phyloP scores from a whole-genome alignment of 169 alveolate genomes.

The Eimeria acervulina region DNA sequence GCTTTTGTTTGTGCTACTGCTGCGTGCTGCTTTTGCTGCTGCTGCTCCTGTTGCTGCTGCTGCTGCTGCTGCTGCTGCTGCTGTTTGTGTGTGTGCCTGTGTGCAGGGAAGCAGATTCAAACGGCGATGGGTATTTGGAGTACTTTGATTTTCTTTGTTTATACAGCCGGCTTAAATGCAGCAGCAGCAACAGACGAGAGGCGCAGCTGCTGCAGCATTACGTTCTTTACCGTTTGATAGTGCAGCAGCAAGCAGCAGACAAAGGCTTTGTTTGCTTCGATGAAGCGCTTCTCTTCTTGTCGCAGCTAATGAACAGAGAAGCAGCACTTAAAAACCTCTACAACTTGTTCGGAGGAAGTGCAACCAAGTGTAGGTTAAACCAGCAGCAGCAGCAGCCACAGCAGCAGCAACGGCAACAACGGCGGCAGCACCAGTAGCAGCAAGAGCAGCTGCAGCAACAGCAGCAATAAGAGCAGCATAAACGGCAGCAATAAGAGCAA shows the following conservation, averaged over 20 bases:
- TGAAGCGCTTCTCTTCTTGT: not conserved
- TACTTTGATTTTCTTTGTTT: not conserved
- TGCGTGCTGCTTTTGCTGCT: too few relatives aligned
- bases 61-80: slow-evolving; percentile 17
- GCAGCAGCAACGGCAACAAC: not conserved
- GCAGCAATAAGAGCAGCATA: too few relatives aligned
- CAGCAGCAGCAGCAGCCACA: too few relatives aligned
- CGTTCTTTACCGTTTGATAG: not conserved
- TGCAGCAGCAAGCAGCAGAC: not conserved
- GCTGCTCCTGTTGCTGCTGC: not conserved
- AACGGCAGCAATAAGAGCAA: too few relatives aligned
- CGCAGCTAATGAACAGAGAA: not conserved
- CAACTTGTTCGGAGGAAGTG: not conserved
- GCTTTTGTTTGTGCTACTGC: not conserved
- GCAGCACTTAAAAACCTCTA: slow-evolving; percentile 23
- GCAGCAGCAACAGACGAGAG: not conserved
- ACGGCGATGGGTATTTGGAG: slow-evolving; percentile 17
- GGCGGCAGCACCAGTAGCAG: too few relatives aligned
- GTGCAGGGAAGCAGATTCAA: slow-evolving; percentile 11
- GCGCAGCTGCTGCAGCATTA: slow-evolving; percentile 52
- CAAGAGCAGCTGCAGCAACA: too few relatives aligned
- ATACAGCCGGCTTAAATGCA: not conserved
- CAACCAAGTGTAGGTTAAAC: not conserved
- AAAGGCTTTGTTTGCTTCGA: not conserved
- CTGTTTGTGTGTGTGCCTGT: not conserved